A percentile compares a stretch with the other conserved stretches of the same genome.
phyloP scores from a whole-genome alignment of 2,329 filamentous ascomycete genomes.

The Boeremia lycopersici region DNA sequence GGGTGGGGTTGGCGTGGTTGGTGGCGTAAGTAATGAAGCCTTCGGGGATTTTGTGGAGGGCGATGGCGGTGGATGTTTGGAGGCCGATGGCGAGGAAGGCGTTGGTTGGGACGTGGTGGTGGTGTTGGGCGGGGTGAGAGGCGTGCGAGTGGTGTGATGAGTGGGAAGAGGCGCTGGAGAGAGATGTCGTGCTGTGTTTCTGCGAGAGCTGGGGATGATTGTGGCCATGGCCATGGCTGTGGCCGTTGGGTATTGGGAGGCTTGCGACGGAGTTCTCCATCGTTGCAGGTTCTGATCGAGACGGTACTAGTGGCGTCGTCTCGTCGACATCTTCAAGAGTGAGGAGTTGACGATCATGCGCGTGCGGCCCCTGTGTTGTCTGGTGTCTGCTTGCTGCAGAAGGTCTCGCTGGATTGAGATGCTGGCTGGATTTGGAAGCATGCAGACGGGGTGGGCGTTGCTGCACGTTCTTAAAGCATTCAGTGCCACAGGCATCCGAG shows the following conservation, averaged over 20 bases:
- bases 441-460: constrained; percentile 39
- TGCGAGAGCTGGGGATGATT: not conserved
- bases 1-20: constrained; percentile 88
- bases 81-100: constrained; percentile 94
- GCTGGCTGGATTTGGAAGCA: constrained; percentile 25
- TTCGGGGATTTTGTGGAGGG: constrained; percentile 92
- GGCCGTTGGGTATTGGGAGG: constrained; percentile 21
- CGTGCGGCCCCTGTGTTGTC: constrained; percentile 24
- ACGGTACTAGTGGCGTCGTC: constrained; percentile 27
- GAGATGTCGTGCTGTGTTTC: constrained; percentile 13
- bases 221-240: not conserved
- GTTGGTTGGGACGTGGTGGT: constrained; percentile 94
- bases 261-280: constrained; percentile 30
- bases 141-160: constrained; percentile 23
- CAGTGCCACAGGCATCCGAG: constrained; percentile 65
- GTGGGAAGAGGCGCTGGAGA: constrained; percentile 15
- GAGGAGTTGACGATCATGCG: constrained; percentile 38
- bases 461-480: constrained; percentile 62
- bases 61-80: constrained; percentile 93
- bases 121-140: constrained; percentile 63
- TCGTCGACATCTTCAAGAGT: constrained; percentile 37
- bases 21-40: constrained; percentile 91
- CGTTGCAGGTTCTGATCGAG: constrained; percentile 31
- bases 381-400: constrained; percentile 30
- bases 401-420: constrained; percentile 22